Percentiles rank a stretch among this genome's conserved stretches.
These are phyloP conservation scores for Baudoinia panamericana DNA, from an alignment of 495 filamentous ascomycete genomes.

Conservation along the genomic window DNA sequence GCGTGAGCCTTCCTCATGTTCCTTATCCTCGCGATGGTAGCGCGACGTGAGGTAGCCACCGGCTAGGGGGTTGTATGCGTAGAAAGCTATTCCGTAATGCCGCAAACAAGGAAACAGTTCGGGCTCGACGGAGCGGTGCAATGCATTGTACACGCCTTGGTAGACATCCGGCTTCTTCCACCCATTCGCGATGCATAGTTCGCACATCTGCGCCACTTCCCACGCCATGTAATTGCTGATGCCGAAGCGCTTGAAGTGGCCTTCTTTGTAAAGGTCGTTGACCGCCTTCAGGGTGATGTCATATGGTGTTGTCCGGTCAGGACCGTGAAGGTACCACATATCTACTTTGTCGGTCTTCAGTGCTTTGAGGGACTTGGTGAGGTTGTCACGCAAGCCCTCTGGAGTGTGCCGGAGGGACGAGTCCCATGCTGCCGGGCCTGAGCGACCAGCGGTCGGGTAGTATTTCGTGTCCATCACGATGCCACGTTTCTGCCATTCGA, in stretches of 20 bases:
- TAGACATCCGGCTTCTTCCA: conserved; percentile 50
- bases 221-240: conserved; percentile 40
- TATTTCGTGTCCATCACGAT: conserved; percentile 43
- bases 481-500: conserved; percentile 36
- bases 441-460: conserved; percentile 27
- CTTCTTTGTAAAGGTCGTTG: conserved; percentile 37
- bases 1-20: conserved; percentile 30
- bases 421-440: conserved; percentile 16
- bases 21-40: conserved; percentile 27
- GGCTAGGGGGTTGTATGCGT: conserved; percentile 40
- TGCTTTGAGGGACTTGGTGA: conserved; percentile 34
- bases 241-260: conserved; percentile 37
- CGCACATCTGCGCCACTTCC: conserved; percentile 40
- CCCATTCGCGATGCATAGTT: conserved; percentile 35
- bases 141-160: conserved; percentile 53
- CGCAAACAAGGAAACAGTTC: conserved; percentile 41
- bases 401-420: conserved; percentile 27
- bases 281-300: conserved; percentile 37
- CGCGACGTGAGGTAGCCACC: conserved; percentile 39
- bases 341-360: conserved; percentile 37
- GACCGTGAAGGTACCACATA: conserved; percentile 41
- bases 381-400: conserved; percentile 27
- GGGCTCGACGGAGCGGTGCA: conserved; percentile 39
- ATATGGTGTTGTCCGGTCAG: conserved; percentile 37
- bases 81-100: conserved; percentile 39